Conservation (phyloP, 2,329 filamentous ascomycete species). For the Mycogone perniciosa region DNA sequence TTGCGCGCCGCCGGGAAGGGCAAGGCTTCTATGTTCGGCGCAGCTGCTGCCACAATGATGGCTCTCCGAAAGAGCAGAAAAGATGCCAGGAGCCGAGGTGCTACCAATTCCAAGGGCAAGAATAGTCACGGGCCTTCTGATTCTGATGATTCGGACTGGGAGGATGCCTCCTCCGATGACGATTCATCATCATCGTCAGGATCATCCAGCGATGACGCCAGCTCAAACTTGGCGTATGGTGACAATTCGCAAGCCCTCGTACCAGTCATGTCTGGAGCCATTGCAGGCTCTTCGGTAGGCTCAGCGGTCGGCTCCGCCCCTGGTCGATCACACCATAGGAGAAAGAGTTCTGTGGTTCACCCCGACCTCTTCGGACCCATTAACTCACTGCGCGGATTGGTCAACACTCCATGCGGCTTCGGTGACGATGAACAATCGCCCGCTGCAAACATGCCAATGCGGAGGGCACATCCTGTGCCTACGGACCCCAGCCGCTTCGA, state of each 20-base stretch:
- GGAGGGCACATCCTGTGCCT: conserved; percentile 60
- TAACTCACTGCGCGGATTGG: conserved; percentile 53
- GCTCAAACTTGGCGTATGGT: conserved; percentile 36
- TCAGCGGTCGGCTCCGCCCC: conserved; percentile 7
- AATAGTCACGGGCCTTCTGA: conserved; percentile 27
- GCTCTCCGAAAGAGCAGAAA: conserved; percentile 36
- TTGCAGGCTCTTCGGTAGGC: conserved; percentile 10
- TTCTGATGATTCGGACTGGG: conserved; percentile 49
- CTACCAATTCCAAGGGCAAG: conserved; percentile 36
- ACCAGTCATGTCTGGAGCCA: conserved; percentile 27
- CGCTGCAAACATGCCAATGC: conserved; percentile 38
- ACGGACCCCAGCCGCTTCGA: conserved; percentile 61
- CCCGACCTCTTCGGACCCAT: conserved; percentile 53
- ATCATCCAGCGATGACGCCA: conserved; percentile 31
- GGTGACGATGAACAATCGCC: conserved; percentile 28
- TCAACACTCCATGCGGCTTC: conserved; percentile 50
- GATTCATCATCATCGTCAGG: conserved; percentile 15
- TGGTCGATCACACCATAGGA: conserved; percentile 16
- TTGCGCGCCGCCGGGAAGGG: conserved; percentile 32
- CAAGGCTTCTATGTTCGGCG: conserved; percentile 22
- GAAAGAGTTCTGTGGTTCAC: conserved; percentile 48
- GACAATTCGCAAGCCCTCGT: conserved; percentile 9
- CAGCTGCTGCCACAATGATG: conserved; percentile 36
- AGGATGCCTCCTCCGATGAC: conserved; percentile 48
- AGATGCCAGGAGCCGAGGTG: conserved; percentile 29